A percentile compares a stretch with the other conserved stretches of the same genome.
These are phyloP conservation scores for Sugiyamaella qingdaonensis DNA, from an alignment of 805 yeast genomes.

Conservation along the genomic window DNA sequence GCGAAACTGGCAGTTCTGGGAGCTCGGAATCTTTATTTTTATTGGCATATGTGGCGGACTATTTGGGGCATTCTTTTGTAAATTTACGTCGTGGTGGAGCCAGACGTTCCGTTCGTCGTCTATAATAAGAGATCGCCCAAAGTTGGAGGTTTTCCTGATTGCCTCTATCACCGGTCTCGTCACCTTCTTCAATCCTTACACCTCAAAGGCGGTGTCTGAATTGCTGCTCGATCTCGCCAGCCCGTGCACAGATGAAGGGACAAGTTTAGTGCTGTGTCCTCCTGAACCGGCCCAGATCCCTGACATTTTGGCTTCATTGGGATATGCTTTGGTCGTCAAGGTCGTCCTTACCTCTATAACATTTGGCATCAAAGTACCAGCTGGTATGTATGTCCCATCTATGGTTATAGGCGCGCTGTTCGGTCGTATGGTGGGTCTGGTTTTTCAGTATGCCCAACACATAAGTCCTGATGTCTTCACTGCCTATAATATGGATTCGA, in stretches of 20 bases:
- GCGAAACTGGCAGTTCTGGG: slow-evolving; percentile 51
- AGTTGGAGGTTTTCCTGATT: slow-evolving; percentile 43
- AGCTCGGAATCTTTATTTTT: slow-evolving; percentile 42
- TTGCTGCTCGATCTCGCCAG: slow-evolving; percentile 47
- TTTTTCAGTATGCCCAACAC: slow-evolving; percentile 38
- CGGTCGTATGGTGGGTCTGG: slow-evolving; percentile 48
- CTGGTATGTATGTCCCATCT: slow-evolving; percentile 60
- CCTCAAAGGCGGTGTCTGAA: slow-evolving; percentile 48
- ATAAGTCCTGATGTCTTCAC: slow-evolving; percentile 23
- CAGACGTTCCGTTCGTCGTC: slow-evolving; percentile 34
- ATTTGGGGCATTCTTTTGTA: slow-evolving; percentile 49
- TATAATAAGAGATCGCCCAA: slow-evolving; percentile 38
- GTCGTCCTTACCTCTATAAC: slow-evolving; percentile 47
- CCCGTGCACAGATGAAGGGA: slow-evolving; percentile 36
- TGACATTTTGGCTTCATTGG: slow-evolving; percentile 34
- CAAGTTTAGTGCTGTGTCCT: slow-evolving; percentile 26
- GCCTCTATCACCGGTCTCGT: slow-evolving; percentile 44
- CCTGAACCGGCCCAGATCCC: slow-evolving; percentile 28
- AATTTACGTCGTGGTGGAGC: slow-evolving; percentile 43
- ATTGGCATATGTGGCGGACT: slow-evolving; percentile 53
- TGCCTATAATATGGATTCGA: not conserved
- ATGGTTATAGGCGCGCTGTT: slow-evolving; percentile 61
- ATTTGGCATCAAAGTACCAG: slow-evolving; percentile 55
- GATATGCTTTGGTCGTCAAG: slow-evolving; percentile 43
- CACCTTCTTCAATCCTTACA: slow-evolving; percentile 47